Evolutionary conservation across 352 stramenopile genomes (phyloP).

Genomic region (Phytophthora ohioensis): DNA sequence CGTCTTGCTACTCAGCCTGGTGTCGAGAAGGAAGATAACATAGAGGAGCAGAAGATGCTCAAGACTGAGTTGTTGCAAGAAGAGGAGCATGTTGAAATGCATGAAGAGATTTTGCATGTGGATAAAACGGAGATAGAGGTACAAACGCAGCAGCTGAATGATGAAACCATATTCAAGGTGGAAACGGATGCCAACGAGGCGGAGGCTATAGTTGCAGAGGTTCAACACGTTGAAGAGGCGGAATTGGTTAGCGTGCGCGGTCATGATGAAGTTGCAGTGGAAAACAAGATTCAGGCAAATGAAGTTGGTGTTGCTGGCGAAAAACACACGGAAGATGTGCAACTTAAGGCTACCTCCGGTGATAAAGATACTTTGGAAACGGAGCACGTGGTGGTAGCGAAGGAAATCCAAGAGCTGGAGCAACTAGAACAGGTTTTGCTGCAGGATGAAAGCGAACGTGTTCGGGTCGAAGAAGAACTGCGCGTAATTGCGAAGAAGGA

Average conservation of each 20-base stretch:
- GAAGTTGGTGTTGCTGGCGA: conserved; percentile 4
- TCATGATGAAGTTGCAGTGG: conserved; percentile 10
- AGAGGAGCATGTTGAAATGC: conserved; percentile 1
- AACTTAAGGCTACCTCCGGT: neutral
- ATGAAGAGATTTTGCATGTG: neutral
- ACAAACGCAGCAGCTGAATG: conserved; percentile 2
- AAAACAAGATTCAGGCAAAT: neutral
- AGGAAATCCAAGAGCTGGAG: conserved; percentile 32
- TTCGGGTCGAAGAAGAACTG: conserved; percentile 42
- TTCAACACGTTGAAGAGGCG: neutral
- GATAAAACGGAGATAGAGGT: conserved; percentile 3
- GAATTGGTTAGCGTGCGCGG: neutral
- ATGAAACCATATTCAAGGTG: conserved; percentile 9
- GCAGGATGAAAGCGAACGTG: conserved; percentile 32
- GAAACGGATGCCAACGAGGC: conserved; percentile 2
- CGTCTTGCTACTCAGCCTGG: conserved; percentile 3
- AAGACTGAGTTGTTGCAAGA: conserved; percentile 5
- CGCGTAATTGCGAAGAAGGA: conserved; percentile 42
- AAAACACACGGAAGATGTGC: neutral
- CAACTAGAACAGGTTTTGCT: conserved; percentile 29
- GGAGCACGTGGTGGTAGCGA: conserved; percentile 16
- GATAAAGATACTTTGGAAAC: conserved; percentile 19
- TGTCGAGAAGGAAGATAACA: neutral
- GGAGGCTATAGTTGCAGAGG: conserved; percentile 2
- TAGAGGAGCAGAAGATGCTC: conserved; percentile 1